These are phyloP conservation scores for Taphrina flavorubra DNA, from an alignment of 1,139 yeast genomes.

Conservation along the genomic window DNA sequence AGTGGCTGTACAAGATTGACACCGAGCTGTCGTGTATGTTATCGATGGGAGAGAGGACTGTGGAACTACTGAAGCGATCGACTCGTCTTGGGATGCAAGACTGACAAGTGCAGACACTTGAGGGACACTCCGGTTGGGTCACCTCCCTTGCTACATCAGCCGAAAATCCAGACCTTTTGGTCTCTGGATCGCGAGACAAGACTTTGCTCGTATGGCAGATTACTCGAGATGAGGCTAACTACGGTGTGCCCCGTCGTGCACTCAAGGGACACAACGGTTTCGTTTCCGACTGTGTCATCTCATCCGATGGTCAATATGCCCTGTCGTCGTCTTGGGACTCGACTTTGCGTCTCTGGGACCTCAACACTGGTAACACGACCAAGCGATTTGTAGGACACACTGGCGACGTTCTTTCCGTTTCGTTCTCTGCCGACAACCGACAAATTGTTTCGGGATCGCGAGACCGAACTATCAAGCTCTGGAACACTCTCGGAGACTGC, in stretches of 20 bases:
- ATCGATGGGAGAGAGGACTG: neutral
- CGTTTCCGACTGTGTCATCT: conserved; percentile 96
- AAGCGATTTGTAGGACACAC: conserved; percentile 98
- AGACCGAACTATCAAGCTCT: conserved; percentile 98
- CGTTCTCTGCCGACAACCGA: conserved; percentile 96
- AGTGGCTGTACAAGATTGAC: no score
- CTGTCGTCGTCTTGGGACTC: conserved; percentile 99
- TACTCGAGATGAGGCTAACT: conserved; percentile 94
- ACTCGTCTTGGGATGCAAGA: neutral
- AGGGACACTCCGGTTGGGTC: conserved; percentile 85
- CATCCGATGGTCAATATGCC: conserved; percentile 98
- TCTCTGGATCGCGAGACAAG: conserved; percentile 99
- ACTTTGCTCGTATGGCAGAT: conserved; percentile 87
- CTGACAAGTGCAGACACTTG: conserved; percentile 69
- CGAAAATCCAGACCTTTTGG: conserved; percentile 96
- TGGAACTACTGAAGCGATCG: neutral
- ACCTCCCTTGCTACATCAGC: conserved; percentile 98
- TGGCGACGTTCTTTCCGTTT: conserved; percentile 95
- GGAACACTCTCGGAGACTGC: conserved; percentile 99
- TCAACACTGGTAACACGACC: conserved; percentile 91
- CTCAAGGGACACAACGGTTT: conserved; percentile 99
- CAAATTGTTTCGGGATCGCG: conserved; percentile 99
- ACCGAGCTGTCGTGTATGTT: neutral
- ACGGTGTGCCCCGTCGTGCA: conserved; percentile 98
- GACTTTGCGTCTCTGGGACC: conserved; percentile 98